Evolutionary conservation across 1,139 yeast genomes (phyloP).

Genomic region (Pichia sp.): DNA sequence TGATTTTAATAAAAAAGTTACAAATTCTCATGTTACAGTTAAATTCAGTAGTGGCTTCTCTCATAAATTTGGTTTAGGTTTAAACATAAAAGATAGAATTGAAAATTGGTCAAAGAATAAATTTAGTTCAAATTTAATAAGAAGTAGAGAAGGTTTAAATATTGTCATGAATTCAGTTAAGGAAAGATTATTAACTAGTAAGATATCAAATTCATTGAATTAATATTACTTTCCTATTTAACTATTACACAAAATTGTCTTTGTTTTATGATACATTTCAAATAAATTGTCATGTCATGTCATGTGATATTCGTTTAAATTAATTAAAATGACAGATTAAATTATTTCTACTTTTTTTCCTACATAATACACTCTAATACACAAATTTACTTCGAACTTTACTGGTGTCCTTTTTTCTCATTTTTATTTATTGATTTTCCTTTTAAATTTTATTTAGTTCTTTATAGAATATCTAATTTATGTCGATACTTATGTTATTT

Average conservation of each 20-base stretch:
- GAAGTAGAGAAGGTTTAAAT: conserved; percentile 67
- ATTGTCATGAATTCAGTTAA: conserved; percentile 60
- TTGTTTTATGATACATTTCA: too few relatives aligned
- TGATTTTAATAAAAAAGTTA: conserved; percentile 28
- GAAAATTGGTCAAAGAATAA: conserved; percentile 76
- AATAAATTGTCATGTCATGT: too few relatives aligned
- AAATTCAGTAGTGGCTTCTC: conserved; percentile 66
- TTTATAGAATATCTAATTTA: neutral
- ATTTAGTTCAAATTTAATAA: conserved; percentile 61
- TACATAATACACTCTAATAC: neutral
- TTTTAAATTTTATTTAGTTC: neutral
- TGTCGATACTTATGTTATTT: too few relatives aligned
- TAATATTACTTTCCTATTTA: too few relatives aligned
- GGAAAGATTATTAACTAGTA: conserved; percentile 15
- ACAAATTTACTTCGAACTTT: neutral
- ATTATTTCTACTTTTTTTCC: too few relatives aligned
- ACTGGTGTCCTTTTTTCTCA: neutral
- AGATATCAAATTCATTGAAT: neutral
- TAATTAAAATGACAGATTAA: too few relatives aligned
- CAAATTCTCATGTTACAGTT: conserved; percentile 46
- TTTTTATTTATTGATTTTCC: neutral
- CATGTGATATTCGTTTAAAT: too few relatives aligned
- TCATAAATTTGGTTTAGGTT: conserved; percentile 26
- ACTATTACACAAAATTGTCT: too few relatives aligned
- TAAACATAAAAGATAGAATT: conserved; percentile 63